Percentiles rank a stretch among this genome's conserved stretches.
Evolutionary conservation across 2,329 filamentous ascomycete genomes (phyloP).

Genomic region (Ophiostoma ips): DNA sequence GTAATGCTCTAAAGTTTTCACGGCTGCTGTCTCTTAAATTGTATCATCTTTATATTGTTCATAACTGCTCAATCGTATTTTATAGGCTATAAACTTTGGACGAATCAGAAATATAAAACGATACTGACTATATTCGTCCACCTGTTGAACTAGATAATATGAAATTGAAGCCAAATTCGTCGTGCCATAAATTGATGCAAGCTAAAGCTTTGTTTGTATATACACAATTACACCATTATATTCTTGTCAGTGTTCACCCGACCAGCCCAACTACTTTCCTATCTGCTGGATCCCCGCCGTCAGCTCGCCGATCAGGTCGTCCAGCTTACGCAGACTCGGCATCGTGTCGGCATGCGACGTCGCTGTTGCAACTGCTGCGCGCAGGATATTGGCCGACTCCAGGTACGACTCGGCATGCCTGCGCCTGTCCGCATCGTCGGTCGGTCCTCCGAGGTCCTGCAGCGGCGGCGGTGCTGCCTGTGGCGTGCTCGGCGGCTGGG

Average conservation of each 20-base stretch:
- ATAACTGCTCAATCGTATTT: no score
- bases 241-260: background rate
- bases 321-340: background rate
- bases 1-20: no score
- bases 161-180: no score
- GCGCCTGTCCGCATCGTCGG: background rate
- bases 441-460: no score
- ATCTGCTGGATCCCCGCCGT: background rate
- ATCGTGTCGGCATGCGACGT: constrained; percentile 8
- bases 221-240: background rate
- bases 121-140: no score
- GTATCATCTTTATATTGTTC: no score
- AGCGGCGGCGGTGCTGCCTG: background rate
- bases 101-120: no score
- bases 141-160: no score
- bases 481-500: background rate
- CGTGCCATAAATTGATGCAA: no score
- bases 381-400: background rate
- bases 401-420: constrained; percentile 2
- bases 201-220: no score
- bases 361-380: constrained; percentile 2
- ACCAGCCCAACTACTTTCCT: background rate
- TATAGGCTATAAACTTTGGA: no score
- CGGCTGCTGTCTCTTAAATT: no score
- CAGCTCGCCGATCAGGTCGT: background rate